Evolutionary conservation across 2,329 filamentous ascomycete species (phyloP).

Genomic region (Monosporascus sp.): DNA sequence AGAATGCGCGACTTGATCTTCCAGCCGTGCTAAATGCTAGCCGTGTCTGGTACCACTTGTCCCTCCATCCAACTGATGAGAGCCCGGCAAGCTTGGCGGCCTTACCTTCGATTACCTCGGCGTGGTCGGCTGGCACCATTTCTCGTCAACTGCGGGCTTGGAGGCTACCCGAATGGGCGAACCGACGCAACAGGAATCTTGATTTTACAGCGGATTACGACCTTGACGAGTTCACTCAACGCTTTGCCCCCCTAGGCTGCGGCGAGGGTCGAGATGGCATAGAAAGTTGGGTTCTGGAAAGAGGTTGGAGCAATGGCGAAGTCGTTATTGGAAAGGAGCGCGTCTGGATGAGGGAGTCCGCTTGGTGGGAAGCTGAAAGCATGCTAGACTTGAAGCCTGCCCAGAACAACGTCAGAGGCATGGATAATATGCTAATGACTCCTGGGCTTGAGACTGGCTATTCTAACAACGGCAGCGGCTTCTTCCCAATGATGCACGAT

Average conservation of each 20-base stretch:
- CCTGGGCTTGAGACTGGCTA: conserved; percentile 67
- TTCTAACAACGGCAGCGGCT: conserved; percentile 60
- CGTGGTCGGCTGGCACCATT: conserved; percentile 89
- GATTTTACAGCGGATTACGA: conserved; percentile 98
- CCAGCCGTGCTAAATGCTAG: conserved; percentile 70
- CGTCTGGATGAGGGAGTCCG: conserved; percentile 88
- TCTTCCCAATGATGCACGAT: conserved; percentile 61
- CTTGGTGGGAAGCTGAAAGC: conserved; percentile 97
- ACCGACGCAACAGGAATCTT: conserved; percentile 80
- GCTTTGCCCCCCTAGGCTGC: conserved; percentile 80
- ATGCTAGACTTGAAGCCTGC: conserved; percentile 85
- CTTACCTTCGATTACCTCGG: conserved; percentile 65
- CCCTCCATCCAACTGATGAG: conserved; percentile 86
- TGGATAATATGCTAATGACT: conserved; percentile 29
- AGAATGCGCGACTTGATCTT: conserved; percentile 73
- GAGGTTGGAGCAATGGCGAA: conserved; percentile 97
- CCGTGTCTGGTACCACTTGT: conserved; percentile 91
- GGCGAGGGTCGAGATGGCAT: conserved; percentile 87
- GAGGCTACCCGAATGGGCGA: conserved; percentile 94
- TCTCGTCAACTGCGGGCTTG: conserved; percentile 90
- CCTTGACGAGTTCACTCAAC: conserved; percentile 79
- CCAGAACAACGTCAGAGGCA: conserved; percentile 31
- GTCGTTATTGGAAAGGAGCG: conserved; percentile 86
- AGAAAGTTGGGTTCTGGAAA: conserved; percentile 87
- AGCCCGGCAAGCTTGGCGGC: conserved; percentile 69